phyloP scores from a whole-genome alignment of 2,329 filamentous ascomycete species.

The Alternaria atra region DNA sequence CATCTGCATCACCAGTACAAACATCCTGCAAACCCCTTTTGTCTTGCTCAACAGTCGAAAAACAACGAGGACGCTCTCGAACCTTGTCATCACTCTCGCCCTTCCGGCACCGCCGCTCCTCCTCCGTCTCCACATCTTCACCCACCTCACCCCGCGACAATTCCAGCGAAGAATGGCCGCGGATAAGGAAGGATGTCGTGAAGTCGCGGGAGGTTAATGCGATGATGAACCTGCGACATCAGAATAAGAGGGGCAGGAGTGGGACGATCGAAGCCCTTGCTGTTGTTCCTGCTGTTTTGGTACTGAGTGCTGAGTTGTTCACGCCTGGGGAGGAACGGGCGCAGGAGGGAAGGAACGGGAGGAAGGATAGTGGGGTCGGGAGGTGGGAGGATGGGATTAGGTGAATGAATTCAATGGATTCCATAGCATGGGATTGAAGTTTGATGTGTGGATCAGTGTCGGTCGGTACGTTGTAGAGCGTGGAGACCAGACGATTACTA shows the following conservation, averaged over 20 bases:
- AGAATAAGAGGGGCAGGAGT: constrained; percentile 25
- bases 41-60: not conserved
- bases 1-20: constrained; percentile 11
- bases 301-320: constrained; percentile 48
- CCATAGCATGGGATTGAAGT: too few relatives aligned
- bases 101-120: constrained; percentile 32
- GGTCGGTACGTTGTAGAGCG: too few relatives aligned
- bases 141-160: constrained; percentile 15
- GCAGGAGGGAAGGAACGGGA: not conserved
- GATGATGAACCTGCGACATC: constrained; percentile 36
- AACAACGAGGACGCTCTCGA: constrained; percentile 26
- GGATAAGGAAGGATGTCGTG: constrained; percentile 30
- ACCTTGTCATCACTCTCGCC: constrained; percentile 36
- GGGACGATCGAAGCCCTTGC: constrained; percentile 47
- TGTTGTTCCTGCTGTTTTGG: constrained; percentile 46
- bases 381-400: constrained; percentile 37
- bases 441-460: too few relatives aligned
- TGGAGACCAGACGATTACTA: too few relatives aligned
- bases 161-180: constrained; percentile 28
- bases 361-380: constrained; percentile 31
- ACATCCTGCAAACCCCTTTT: not conserved
- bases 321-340: constrained; percentile 34
- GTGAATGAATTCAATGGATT: not conserved
- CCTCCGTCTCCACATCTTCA: constrained; percentile 17
- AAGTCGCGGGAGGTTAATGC: constrained; percentile 33